Base-by-base conservation (phyloP, 805 yeast genomes). In the Lipomyces mesembrius region DNA sequence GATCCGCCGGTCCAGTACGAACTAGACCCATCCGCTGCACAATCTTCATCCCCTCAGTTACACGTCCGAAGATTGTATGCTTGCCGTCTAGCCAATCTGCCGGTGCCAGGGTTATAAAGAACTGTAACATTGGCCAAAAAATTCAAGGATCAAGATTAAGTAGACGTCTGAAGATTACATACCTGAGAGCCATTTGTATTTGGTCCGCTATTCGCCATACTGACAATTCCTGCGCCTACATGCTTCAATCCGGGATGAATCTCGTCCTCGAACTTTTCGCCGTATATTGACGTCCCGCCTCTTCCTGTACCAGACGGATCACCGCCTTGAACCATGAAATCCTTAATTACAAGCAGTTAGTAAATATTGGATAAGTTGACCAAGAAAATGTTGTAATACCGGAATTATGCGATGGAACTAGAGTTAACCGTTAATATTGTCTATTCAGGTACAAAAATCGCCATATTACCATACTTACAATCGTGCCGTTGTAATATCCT, bases 171-270 rank as follows among this genome's bases (percentile, higher is more conserved):
- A 17, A 8, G 3, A 7, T 17, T 14, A 58, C 63, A n/a, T 53
- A 70, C 73, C 69, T 72, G 74, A 17, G 96, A 90, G 29, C 96
- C 96, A 78, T 91, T 91, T 78, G 97, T 90, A 85, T 90, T 89
- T 79, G 95, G 95, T 72, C 97, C 97, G 67, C 94, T 90, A 74
- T 91, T 92, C 70, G 97, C 97, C 97, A 91, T 92, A 57, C 95
- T 88, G 75, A 91, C 81, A 73, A 90, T 83, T 77, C 96, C 96
- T 68, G 94, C 90, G 78, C 84, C 89, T 79, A 84, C 85, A 81
- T 91, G 97, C 75, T 79, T 89, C 83, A 86, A 85, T 6, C 52
- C 71, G 63, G 67, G 74, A 37, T 71, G 61, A 49, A 76, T 73
- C 60, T 77, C 79, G 63, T 71, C 83, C 70, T 65, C 74, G 73